These are phyloP conservation scores for Haematococcus sp. DNA, from an alignment of 139 green algal species.

Conservation along the genomic window DNA sequence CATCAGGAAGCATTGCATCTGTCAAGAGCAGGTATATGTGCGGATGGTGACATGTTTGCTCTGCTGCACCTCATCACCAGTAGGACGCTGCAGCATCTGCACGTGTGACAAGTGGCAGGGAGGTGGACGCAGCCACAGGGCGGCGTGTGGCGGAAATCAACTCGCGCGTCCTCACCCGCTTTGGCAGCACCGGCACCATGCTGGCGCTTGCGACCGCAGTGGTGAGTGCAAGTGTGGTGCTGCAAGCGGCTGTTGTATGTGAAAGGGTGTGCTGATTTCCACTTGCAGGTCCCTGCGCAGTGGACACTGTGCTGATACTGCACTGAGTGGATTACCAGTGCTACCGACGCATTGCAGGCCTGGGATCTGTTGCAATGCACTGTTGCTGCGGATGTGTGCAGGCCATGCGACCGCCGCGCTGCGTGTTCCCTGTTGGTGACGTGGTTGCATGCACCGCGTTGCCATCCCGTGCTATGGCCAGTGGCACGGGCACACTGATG, in stretches of 20 bases:
- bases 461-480: conserved; percentile 6
- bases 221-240: not conserved
- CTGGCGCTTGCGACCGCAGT: conserved; percentile 30
- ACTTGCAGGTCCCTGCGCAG: too few relatives aligned
- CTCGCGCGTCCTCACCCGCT: not conserved
- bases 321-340: not conserved
- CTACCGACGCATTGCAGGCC: not conserved
- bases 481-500: conserved; percentile 14
- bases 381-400: not conserved
- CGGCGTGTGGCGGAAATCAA: conserved; percentile 8
- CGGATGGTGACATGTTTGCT: not conserved
- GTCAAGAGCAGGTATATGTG: not conserved
- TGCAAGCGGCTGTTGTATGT: too few relatives aligned
- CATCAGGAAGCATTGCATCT: too few relatives aligned
- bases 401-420: conserved; percentile 32
- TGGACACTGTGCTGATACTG: too few relatives aligned
- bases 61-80: not conserved
- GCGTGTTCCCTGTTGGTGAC: conserved; percentile 37
- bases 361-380: not conserved
- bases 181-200: conserved; percentile 33
- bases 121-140: not conserved
- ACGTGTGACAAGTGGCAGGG: not conserved
- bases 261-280: too few relatives aligned
- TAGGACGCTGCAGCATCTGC: not conserved
- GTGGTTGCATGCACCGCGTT: conserved; percentile 25